Conservation (phyloP, 1,284 basidiomycete genomes). For the Coniferiporia sulphurascens region DNA sequence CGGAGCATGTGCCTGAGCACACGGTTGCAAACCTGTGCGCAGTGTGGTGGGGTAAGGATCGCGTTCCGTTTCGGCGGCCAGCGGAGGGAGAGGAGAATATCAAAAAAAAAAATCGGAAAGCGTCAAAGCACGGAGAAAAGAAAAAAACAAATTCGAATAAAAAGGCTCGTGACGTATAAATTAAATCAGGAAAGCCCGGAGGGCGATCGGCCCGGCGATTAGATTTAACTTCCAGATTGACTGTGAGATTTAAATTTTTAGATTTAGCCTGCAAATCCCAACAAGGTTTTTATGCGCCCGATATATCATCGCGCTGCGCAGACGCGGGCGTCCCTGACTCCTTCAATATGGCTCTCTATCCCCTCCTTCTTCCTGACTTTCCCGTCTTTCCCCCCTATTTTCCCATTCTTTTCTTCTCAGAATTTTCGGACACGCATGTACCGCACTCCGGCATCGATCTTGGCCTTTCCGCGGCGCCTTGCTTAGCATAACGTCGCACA, state of each 20-base stretch:
- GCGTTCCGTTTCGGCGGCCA: not conserved
- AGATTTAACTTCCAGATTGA: not conserved
- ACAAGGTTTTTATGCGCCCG: not conserved
- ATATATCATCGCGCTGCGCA: not conserved
- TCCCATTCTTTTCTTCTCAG: not conserved
- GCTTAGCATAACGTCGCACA: not conserved
- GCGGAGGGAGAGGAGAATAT: not conserved
- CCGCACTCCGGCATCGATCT: not conserved
- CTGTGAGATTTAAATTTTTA: conserved; percentile 6
- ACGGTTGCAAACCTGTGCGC: too few species aligned
- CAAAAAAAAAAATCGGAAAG: not conserved
- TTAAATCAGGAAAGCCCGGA: not conserved
- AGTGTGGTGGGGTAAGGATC: too few species aligned
- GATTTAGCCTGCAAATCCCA: conserved; percentile 6
- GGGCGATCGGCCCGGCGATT: not conserved
- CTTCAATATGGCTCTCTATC: not conserved
- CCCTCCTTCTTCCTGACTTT: not conserved
- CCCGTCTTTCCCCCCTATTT: not conserved
- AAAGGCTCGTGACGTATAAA: not conserved
- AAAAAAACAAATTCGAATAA: not conserved
- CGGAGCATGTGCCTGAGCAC: too few species aligned
- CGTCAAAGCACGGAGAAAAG: too few species aligned
- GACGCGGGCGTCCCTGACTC: not conserved
- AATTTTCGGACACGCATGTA: not conserved
- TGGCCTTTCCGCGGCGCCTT: not conserved